Conservation (phyloP, 2,329 filamentous ascomycete genomes). For the Claviceps citrina region DNA sequence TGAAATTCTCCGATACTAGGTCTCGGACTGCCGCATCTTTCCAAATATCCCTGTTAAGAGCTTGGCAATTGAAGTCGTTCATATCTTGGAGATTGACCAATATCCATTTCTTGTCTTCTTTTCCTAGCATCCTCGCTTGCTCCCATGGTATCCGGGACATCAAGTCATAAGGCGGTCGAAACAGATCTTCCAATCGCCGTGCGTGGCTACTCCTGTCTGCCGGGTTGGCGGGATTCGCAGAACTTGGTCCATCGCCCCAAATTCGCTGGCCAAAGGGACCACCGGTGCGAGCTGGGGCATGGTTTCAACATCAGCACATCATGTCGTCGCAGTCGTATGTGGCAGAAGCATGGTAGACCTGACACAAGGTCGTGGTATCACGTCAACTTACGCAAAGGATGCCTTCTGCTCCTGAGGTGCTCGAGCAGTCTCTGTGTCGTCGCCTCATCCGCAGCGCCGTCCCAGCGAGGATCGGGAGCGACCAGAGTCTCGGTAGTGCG, state of each 20-base stretch:
- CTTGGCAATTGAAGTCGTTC: slow-evolving; percentile 85
- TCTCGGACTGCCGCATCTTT: slow-evolving; percentile 67
- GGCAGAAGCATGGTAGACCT: too few relatives aligned
- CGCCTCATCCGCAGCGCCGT: slow-evolving; percentile 26
- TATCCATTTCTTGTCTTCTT: slow-evolving; percentile 83
- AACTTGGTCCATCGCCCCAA: slow-evolving; percentile 18
- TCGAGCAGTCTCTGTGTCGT: slow-evolving; percentile 48
- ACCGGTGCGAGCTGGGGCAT: slow-evolving; percentile 8
- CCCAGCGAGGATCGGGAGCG: slow-evolving; percentile 42
- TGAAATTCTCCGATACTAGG: slow-evolving; percentile 79
- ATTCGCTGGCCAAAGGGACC: slow-evolving; percentile 26
- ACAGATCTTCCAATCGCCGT: slow-evolving; percentile 74
- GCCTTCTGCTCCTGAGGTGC: slow-evolving; percentile 40
- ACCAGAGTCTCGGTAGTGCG: slow-evolving; percentile 84
- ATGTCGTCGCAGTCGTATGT: background rate
- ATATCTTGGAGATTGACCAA: slow-evolving; percentile 91
- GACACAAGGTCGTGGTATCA: background rate
- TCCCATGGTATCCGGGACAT: slow-evolving; percentile 74
- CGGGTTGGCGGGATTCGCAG: slow-evolving; percentile 10
- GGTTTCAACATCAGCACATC: background rate
- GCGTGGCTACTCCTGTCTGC: slow-evolving; percentile 48
- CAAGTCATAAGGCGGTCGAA: slow-evolving; percentile 79
- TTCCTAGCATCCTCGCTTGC: slow-evolving; percentile 68
- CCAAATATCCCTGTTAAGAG: slow-evolving; percentile 90
- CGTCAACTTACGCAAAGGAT: slow-evolving; percentile 16